These are phyloP conservation scores for Echeveria elegans DNA, from an alignment of 164 flowering plant genomes.

Conservation along the genomic window DNA sequence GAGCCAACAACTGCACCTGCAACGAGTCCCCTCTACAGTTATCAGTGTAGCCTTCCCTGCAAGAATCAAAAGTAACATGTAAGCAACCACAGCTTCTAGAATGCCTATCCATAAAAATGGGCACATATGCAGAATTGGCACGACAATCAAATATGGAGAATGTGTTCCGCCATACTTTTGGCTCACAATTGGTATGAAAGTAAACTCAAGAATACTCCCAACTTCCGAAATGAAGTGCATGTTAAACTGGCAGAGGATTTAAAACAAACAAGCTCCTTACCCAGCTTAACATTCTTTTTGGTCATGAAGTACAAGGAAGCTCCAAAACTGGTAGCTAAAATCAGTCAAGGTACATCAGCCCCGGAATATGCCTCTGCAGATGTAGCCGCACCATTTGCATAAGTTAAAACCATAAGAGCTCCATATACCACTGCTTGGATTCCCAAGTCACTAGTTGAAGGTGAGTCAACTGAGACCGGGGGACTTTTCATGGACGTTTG, in stretches of 20 bases:
- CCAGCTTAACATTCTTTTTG: slow-evolving; percentile 64
- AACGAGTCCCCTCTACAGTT: slow-evolving; percentile 78
- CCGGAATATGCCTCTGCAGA: slow-evolving; percentile 41
- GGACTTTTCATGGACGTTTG: slow-evolving; percentile 44
- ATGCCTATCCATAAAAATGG: neutral
- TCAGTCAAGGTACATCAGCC: slow-evolving; percentile 85
- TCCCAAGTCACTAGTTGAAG: slow-evolving; percentile 52
- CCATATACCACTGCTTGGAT: slow-evolving; percentile 89
- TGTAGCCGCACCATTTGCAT: slow-evolving; percentile 58
- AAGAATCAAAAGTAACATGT: slow-evolving; percentile 3
- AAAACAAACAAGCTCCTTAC: slow-evolving; percentile 30
- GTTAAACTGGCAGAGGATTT: too few relatives aligned
- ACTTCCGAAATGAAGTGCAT: too few relatives aligned
- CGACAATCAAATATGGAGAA: neutral
- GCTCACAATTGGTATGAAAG: neutral
- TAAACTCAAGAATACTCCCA: neutral
- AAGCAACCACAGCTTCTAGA: neutral
- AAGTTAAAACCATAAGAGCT: slow-evolving; percentile 67
- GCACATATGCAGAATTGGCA: neutral
- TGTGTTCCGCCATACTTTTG: too few relatives aligned
- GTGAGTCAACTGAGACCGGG: slow-evolving; percentile 58
- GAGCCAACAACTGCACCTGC: slow-evolving; percentile 92
- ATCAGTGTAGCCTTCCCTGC: slow-evolving; percentile 82
- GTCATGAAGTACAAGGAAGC: slow-evolving; percentile 89
- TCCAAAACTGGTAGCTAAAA: slow-evolving; percentile 83